These are phyloP conservation scores for Aschersonia sp. DNA, from an alignment of 2,329 filamentous ascomycete genomes.

Conservation along the genomic window DNA sequence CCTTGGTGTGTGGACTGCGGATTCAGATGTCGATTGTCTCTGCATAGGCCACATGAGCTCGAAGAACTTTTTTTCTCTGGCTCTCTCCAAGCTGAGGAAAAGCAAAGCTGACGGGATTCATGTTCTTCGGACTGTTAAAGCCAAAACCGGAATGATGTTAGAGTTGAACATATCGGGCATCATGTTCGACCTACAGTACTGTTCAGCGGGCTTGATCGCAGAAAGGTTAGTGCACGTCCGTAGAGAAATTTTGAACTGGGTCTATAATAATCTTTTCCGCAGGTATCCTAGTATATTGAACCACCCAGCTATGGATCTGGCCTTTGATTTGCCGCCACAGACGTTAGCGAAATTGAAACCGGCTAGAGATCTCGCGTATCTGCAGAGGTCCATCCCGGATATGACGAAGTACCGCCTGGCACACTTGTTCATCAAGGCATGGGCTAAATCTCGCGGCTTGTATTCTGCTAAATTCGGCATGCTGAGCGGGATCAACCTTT, in stretches of 20 bases:
- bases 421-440: slow-evolving; percentile 45
- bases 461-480: slow-evolving; percentile 53
- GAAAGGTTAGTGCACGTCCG: slow-evolving; percentile 22
- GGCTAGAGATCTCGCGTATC: slow-evolving; percentile 44
- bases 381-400: slow-evolving; percentile 45
- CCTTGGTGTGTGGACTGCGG: slow-evolving; percentile 43
- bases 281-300: slow-evolving; percentile 32
- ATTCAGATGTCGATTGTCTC: slow-evolving; percentile 52
- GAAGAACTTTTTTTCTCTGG: slow-evolving; percentile 46
- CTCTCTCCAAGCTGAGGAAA: slow-evolving; percentile 36
- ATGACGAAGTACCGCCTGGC: slow-evolving; percentile 41
- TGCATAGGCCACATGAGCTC: slow-evolving; percentile 49
- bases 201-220: slow-evolving; percentile 39
- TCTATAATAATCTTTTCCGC: neutral
- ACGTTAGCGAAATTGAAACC: slow-evolving; percentile 50
- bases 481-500: slow-evolving; percentile 50
- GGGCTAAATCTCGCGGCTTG: slow-evolving; percentile 46
- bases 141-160: slow-evolving; percentile 47
- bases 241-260: neutral
- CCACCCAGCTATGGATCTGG: slow-evolving; percentile 32
- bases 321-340: slow-evolving; percentile 40
- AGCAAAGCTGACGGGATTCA: slow-evolving; percentile 26
- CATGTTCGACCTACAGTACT: slow-evolving; percentile 53
- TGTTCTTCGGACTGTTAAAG: slow-evolving; percentile 42
- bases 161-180: slow-evolving; percentile 44